phyloP scores from a whole-genome alignment of 805 yeast genomes.

The Pichia nanzhaoensis region DNA sequence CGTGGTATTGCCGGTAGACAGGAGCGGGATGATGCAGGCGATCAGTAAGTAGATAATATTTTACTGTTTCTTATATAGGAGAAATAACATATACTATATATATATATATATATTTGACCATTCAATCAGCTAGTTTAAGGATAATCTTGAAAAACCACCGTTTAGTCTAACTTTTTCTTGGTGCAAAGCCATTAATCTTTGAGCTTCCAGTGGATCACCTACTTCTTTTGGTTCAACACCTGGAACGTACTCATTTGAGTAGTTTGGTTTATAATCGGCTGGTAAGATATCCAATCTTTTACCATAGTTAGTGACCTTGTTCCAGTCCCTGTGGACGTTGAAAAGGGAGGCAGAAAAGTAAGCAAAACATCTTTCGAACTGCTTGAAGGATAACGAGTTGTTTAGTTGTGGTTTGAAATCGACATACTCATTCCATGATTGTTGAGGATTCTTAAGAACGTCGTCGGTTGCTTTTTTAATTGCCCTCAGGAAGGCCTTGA shows the following conservation, averaged over 20 bases:
- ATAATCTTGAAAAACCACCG: slow-evolving; percentile 5
- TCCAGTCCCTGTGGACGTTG: slow-evolving; percentile 53
- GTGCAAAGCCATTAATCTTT: slow-evolving; percentile 33
- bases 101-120: too few species aligned
- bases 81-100: too few species aligned
- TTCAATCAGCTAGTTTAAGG: not conserved
- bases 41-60: slow-evolving; percentile 1
- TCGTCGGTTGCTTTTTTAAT: slow-evolving; percentile 46
- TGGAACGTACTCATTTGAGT: slow-evolving; percentile 42
- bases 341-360: slow-evolving; percentile 45
- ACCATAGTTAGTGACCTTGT: slow-evolving; percentile 48
- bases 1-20: slow-evolving; percentile 29
- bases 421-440: slow-evolving; percentile 40
- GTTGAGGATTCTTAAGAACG: slow-evolving; percentile 36
- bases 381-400: slow-evolving; percentile 30
- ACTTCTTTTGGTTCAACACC: slow-evolving; percentile 46
- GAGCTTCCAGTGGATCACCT: slow-evolving; percentile 41
- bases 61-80: not conserved
- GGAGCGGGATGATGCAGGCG: slow-evolving; percentile 1
- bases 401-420: slow-evolving; percentile 44
- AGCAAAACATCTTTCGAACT: slow-evolving; percentile 50
- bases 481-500: slow-evolving; percentile 39
- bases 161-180: slow-evolving; percentile 4
- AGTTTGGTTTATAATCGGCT: slow-evolving; percentile 42
- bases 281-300: slow-evolving; percentile 48